Base-by-base conservation (phyloP, 2,329 filamentous ascomycete genomes). In the Fusarium chaquense region DNA sequence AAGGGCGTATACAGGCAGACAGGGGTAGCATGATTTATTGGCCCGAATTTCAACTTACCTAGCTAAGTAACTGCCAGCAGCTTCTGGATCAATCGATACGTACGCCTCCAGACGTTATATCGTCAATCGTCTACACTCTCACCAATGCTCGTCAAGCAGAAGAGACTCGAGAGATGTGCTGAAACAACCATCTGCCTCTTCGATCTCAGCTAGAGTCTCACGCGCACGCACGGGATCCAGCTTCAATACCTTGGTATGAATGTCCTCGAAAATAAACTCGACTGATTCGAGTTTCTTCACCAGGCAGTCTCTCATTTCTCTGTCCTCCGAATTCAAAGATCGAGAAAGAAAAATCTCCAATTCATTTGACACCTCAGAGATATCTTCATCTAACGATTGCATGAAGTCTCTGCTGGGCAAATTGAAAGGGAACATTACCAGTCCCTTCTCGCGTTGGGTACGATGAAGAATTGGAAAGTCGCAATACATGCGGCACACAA, bases 1-100 rank as follows among this genome's bases (percentile, higher is more conserved):
- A 20, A 20, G 6, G 1, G 2, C 11, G 4, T 13, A 2, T 7
- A 1, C 18, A 4, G 12, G 6, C 6, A 7, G 3, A 38, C 2
- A 36, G 6, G 3, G 6, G n/a, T 20, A 38, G 36, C 36, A 20
- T 3, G 5, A 6, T 38, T 20, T 20, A 38, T 38, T 38, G 5
- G 6, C 10, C 6, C n/a, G 6, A 6, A 13, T 20, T 1, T 12
- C 11, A 38, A 38, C 36, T 2, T 6, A 20, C 6, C 36, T 38
- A 38, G 16, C 13, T 16, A 30, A 30, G 33, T 18, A 38, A 11
- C 18, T 38, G n/a, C n/a, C n/a, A 4, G 36, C 36, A 38, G 36
- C 10, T 20, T 38, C 10, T 1, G 3, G 18, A 12, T 38, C 6
- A n/a, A 11, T 11, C 6, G 1, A 20, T 6, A 38, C 9, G 18